Base-by-base conservation (phyloP, 2,329 filamentous ascomycete genomes). In the Fusarium sp. region DNA sequence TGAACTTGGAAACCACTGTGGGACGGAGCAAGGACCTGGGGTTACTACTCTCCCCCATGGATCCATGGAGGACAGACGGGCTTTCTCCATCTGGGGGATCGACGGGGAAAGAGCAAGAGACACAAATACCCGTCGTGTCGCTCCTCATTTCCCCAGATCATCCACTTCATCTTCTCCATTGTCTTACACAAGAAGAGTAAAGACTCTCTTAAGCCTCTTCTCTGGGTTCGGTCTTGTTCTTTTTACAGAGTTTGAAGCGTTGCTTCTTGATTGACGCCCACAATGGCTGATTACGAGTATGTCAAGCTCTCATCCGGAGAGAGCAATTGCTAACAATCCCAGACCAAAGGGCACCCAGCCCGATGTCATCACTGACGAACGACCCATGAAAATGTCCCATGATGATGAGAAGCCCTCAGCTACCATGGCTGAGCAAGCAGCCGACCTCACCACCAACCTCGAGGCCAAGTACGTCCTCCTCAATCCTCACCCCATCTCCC, bases 371-470 rank as follows among this genome's bases (percentile, higher is more conserved):
- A 41, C 39, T 32, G 56, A 66, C 4, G 52, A 66, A 13, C 23
- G 35, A 16, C 43, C 75, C 52, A 59, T 70, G 18, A 32, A 13
- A 50, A 66, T 77, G 59, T 41, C 48, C 27, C 50, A 32, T 11
- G 80, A 80, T 16, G 81, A 80, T 64, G 80, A 82, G 57, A 80
- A 80, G 57, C 76, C 73, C 32, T 61, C 71, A n/a, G 62, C 76
- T 16, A 66, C 35, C 2, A 56, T 76, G 39, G 56, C 72, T 18
- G 81, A 85, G 58, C 76, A 85, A 70, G 79, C 32, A 10, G 57
- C 80, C 48, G 82, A 85, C 37, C 67, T 86, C 20, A 81, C 81
- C 66, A 72, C 71, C 18, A 85, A 86, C 70, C 81, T 86, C n/a
- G 80, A 84, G 68, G 84, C 85, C 66, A 86, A 79, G 85, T 86